Evolutionary conservation across 805 yeast genomes (phyloP), one percentile per base, ranked within the genome.

Genomic region (Schwanniomyces vanrijiae): DNA sequence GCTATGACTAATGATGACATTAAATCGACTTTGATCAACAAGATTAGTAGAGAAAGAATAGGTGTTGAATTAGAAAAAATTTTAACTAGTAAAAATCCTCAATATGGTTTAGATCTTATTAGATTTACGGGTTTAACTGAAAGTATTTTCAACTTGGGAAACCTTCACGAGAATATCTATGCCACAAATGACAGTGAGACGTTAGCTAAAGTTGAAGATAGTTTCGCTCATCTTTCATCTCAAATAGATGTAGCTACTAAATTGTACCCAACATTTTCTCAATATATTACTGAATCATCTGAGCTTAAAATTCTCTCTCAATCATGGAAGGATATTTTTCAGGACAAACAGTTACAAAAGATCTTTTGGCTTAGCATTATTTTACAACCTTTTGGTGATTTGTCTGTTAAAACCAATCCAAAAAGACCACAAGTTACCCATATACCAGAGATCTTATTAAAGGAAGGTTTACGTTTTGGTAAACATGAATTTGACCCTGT

Each of bases 41-140:
- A 94, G 58, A 90, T 94, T 42, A 88, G 96, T 47, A 76, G 94
- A 44, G 99, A 94, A 64, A 76, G 99, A 52, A 82, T 94, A 14
- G 97, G 97, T 2, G 83, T 81, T 5, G 99, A 94, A 60, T 64
- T 91, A 42, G 83, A 77, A 39, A 94, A 94, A 64, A 86, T 86
- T 34, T 68, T 92, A n/a, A 65, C 66, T n/a, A 81, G 90, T 5
- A 59, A 68, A 6, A 75, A 84, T 55, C 88, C 91, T 0, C 64
- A 74, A 0, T 75, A 80, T 50, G 96, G 94, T 0, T 65, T 90
- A 47, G 64, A 73, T 19, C 62, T 87, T 49, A 71, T 91, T 33
- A 76, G 76, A 41, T 69, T 75, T 33, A 80, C 83, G 11, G 73
- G 74, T 0, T 69, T 90, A 33, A 80, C 77, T 28, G 77, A 78